Evolutionary conservation across 2,329 filamentous ascomycete genomes (phyloP).

Genomic region (Colletotrichum limetticola): DNA sequence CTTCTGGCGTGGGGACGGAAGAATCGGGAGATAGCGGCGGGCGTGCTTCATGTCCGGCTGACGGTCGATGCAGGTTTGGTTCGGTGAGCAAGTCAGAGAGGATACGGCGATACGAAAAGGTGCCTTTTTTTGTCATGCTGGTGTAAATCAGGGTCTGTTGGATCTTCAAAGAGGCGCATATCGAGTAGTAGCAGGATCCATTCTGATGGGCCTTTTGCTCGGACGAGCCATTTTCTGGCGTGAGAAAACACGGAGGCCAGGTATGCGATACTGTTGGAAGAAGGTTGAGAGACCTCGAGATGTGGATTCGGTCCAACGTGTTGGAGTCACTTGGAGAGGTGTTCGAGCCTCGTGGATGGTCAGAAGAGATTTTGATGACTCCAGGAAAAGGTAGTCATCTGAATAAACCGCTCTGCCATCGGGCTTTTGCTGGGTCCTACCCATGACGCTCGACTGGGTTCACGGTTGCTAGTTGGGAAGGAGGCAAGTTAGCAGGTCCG

Average conservation of each 20-base stretch:
- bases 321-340: neutral
- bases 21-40: neutral
- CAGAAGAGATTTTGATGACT: conserved; percentile 12
- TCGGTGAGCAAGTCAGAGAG: neutral
- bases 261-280: neutral
- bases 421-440: conserved; percentile 10
- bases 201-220: conserved; percentile 25
- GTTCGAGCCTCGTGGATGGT: conserved; percentile 15
- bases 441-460: conserved; percentile 8
- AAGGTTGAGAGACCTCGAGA: neutral
- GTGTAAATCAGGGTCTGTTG: conserved; percentile 21
- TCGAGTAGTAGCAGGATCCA: conserved; percentile 6
- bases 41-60: conserved; percentile 17
- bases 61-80: conserved; percentile 3
- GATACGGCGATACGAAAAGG: neutral
- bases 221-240: conserved; percentile 36
- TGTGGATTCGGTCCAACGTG: conserved; percentile 20
- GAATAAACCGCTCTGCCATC: conserved; percentile 1
- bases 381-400: conserved; percentile 16
- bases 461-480: conserved; percentile 1
- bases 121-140: neutral
- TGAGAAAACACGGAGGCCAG: conserved; percentile 6
- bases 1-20: neutral
- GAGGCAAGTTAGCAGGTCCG: conserved; percentile 10
- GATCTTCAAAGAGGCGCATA: conserved; percentile 21